Conservation (phyloP, 805 yeast species). For the Schwanniomyces sp. region DNA sequence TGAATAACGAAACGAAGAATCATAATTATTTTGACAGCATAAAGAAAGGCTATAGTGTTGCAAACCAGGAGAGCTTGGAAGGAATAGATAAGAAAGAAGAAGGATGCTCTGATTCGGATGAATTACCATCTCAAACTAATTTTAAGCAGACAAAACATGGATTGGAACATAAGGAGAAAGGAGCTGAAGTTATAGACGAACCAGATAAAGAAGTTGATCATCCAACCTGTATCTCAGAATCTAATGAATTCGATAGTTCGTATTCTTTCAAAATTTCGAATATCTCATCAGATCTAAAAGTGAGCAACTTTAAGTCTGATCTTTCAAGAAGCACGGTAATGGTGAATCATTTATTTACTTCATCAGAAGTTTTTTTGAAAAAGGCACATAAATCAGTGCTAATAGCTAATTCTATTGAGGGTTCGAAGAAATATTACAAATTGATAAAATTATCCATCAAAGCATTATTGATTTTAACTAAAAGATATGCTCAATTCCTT, state of each 20-base stretch:
- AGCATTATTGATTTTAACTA: constrained; percentile 30
- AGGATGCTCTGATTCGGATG: too few relatives aligned
- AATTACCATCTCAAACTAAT: too few relatives aligned
- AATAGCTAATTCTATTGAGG: constrained; percentile 13
- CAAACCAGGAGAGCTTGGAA: background rate
- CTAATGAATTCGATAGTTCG: background rate
- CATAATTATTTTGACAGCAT: background rate
- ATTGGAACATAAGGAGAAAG: too few relatives aligned
- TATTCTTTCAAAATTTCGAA: background rate
- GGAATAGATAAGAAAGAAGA: background rate
- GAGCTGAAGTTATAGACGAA: too few relatives aligned
- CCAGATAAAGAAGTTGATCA: too few relatives aligned
- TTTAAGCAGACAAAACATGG: too few relatives aligned
- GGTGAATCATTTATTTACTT: constrained; percentile 11
- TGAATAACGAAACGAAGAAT: background rate
- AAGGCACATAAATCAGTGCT: constrained; percentile 22
- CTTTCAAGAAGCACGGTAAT: constrained; percentile 5
- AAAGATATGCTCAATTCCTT: constrained; percentile 25
- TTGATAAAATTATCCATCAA: constrained; percentile 36
- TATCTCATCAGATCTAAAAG: background rate
- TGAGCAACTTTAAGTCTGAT: background rate
- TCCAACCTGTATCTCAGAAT: too few relatives aligned
- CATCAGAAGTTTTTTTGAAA: constrained; percentile 19
- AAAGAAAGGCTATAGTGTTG: background rate
- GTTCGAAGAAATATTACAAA: constrained; percentile 21